Conservation (phyloP, 2,329 filamentous ascomycete species). For the Metarhizium album region DNA sequence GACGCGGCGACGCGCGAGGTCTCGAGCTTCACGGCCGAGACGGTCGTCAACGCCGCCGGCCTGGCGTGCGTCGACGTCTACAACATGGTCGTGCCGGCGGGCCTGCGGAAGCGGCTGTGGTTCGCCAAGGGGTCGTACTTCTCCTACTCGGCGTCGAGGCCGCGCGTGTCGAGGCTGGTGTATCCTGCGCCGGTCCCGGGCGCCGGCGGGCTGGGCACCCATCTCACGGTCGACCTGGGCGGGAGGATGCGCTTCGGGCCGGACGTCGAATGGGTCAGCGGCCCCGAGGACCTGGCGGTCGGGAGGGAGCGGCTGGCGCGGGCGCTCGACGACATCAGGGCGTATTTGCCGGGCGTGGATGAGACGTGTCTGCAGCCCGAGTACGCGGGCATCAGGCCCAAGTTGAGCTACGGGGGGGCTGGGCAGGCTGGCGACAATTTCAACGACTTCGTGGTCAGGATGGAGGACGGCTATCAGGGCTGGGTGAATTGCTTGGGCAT, state of each 20-base stretch:
- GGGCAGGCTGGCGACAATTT: conserved; percentile 59
- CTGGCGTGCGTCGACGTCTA: conserved; percentile 64
- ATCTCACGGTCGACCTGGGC: conserved; percentile 80
- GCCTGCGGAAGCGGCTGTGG: conserved; percentile 49
- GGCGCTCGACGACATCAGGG: conserved; percentile 64
- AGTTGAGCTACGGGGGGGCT: conserved; percentile 52
- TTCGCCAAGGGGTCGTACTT: conserved; percentile 97
- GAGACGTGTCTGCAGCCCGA: conserved; percentile 57
- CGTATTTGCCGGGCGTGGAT: conserved; percentile 69
- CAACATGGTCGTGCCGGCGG: conserved; percentile 65
- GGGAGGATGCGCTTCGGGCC: conserved; percentile 86
- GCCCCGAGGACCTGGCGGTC: conserved; percentile 57
- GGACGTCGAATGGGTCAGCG: conserved; percentile 85
- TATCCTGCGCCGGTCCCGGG: conserved; percentile 83
- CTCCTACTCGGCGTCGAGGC: conserved; percentile 58
- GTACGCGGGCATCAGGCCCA: conserved; percentile 87
- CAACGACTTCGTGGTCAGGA: conserved; percentile 71
- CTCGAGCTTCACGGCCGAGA: conserved; percentile 58
- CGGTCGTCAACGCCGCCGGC: conserved; percentile 76
- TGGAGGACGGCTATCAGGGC: conserved; percentile 66
- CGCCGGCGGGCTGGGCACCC: conserved; percentile 77
- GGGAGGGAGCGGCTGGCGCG: conserved; percentile 50
- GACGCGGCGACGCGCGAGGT: conserved; percentile 35
- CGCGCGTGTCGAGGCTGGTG: conserved; percentile 59
- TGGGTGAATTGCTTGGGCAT: conserved; percentile 90